These are phyloP conservation scores for Apiospora rasikravindrae DNA, from an alignment of 2,329 filamentous ascomycete genomes.

Conservation along the genomic window DNA sequence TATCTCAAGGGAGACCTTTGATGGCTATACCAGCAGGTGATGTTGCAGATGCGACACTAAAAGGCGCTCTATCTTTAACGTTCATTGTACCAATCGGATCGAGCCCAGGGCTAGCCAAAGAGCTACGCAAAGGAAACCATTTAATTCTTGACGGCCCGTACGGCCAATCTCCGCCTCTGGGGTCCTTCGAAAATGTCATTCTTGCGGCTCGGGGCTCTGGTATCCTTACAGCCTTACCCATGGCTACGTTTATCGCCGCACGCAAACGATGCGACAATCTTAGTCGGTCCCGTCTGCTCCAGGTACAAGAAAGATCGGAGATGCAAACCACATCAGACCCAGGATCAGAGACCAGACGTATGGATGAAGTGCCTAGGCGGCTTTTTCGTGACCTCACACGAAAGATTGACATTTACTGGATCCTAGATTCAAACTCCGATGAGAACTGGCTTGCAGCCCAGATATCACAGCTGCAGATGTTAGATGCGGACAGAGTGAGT, in stretches of 20 bases:
- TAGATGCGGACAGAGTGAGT: conserved; percentile 6
- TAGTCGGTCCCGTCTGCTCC: conserved; percentile 2
- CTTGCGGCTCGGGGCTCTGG: neutral
- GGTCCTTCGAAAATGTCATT: conserved; percentile 2
- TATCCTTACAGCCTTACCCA: conserved; percentile 4
- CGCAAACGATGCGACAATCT: neutral
- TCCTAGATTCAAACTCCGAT: neutral
- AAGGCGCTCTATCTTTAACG: neutral
- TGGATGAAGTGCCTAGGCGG: neutral
- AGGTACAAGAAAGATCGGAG: neutral
- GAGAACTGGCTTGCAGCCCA: neutral
- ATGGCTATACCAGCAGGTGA: conserved; percentile 2
- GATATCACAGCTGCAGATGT: neutral
- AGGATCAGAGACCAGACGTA: neutral
- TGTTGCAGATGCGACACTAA: neutral
- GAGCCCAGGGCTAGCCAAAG: neutral
- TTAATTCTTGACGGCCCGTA: conserved; percentile 1
- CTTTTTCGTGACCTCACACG: conserved; percentile 14
- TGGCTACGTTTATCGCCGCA: conserved; percentile 7
- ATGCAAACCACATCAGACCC: neutral
- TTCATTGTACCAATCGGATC: neutral
- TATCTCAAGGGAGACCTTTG: conserved; percentile 7
- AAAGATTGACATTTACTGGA: neutral
- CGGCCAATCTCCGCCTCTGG: neutral
- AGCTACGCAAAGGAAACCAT: neutral